These are phyloP conservation scores for Cordyceps javanica DNA, from an alignment of 2,329 filamentous ascomycete genomes.

Conservation along the genomic window DNA sequence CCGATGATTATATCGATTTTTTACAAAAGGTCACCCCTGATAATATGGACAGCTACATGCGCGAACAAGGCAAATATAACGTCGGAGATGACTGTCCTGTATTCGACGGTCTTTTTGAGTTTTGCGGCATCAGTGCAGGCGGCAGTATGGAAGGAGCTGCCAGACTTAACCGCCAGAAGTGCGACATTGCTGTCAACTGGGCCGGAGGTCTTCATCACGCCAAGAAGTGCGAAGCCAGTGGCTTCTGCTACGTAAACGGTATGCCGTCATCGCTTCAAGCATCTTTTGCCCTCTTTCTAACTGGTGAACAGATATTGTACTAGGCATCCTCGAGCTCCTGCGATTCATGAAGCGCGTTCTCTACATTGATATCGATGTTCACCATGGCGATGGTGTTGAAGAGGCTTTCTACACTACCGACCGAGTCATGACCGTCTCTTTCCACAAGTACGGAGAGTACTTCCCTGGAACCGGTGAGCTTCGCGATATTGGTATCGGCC, in stretches of 20 bases:
- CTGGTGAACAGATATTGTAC: constrained; percentile 69
- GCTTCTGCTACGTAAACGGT: constrained; percentile 98
- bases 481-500: constrained; percentile 78
- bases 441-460: constrained; percentile 96
- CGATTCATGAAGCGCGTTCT: constrained; percentile 90
- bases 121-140: constrained; percentile 89
- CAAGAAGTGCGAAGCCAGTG: constrained; percentile 92
- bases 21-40: constrained; percentile 92
- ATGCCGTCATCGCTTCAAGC: constrained; percentile 29
- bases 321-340: constrained; percentile 87
- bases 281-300: constrained; percentile 5
- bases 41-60: constrained; percentile 91
- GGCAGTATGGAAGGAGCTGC: constrained; percentile 91
- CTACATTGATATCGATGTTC: constrained; percentile 94
- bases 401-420: constrained; percentile 92
- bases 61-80: constrained; percentile 86
- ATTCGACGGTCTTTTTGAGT: constrained; percentile 96
- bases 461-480: constrained; percentile 89
- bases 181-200: constrained; percentile 98
- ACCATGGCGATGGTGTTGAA: constrained; percentile 89
- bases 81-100: constrained; percentile 96
- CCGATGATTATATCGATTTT: constrained; percentile 92
- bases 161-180: constrained; percentile 82
- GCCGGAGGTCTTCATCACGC: constrained; percentile 95
- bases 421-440: constrained; percentile 86